These are phyloP conservation scores for Hansenula lynferdii DNA, from an alignment of 1,139 yeast genomes.

Conservation along the genomic window DNA sequence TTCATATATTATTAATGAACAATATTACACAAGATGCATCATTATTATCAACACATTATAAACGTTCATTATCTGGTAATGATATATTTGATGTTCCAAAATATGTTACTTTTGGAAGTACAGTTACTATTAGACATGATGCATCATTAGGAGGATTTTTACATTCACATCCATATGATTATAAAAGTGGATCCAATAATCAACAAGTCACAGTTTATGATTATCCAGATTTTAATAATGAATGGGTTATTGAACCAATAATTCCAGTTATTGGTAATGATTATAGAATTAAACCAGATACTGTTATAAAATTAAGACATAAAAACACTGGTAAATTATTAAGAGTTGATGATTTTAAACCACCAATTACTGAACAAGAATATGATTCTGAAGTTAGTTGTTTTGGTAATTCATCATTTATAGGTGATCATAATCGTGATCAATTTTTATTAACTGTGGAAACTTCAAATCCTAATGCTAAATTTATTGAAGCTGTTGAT, in stretches of 20 bases:
- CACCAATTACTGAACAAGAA: conserved; percentile 79
- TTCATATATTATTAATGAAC: conserved; percentile 46
- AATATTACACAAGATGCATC: conserved; percentile 45
- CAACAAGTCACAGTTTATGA: conserved; percentile 69
- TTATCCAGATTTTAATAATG: conserved; percentile 49
- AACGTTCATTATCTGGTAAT: conserved; percentile 42
- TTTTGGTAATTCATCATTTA: conserved; percentile 44
- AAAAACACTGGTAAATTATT: conserved; percentile 53
- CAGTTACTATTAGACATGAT: conserved; percentile 62
- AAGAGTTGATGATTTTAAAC: conserved; percentile 51
- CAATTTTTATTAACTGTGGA: conserved; percentile 43
- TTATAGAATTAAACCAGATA: conserved; percentile 42
- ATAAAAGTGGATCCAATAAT: conserved; percentile 49
- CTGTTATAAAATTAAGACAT: conserved; percentile 57
- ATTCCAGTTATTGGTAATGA: conserved; percentile 20
- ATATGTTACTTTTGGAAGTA: conserved; percentile 59
- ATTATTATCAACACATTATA: conserved; percentile 52
- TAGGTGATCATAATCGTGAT: conserved; percentile 47
- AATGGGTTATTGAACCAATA: conserved; percentile 57
- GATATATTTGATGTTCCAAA: conserved; percentile 36
- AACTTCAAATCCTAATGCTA: conserved; percentile 3
- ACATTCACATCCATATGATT: conserved; percentile 57
- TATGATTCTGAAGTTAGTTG: conserved; percentile 72
- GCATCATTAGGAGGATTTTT: conserved; percentile 55
- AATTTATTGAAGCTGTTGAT: conserved; percentile 15